Base-by-base conservation (phyloP, 306 rosid species). In the Cucumis cinereus region DNA sequence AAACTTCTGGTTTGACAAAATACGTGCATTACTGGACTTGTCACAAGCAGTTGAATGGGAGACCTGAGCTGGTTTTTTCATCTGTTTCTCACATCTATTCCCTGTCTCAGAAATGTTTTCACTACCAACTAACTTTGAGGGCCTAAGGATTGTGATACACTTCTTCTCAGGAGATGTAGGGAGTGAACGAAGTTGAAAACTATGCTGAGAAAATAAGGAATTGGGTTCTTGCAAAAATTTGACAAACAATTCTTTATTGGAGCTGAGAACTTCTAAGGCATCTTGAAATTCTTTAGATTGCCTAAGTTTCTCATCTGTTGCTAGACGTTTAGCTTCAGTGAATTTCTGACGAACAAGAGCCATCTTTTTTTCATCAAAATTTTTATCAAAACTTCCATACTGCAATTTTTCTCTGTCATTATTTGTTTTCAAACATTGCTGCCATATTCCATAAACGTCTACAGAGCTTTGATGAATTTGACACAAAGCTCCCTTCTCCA, bases 61-160 rank as follows among this genome's bases (percentile, higher is more conserved):
- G 23, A 57, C 63, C 81, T 76, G 81, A 70, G 71, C 63, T 23
- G 82, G 64, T 75, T 84, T 90, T 71, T 84, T 86, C 79, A 67
- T 41, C 56, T 78, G 79, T 59, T 85, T 86, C 54, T 87, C 83
- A 6, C 74, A 85, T 83, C 76, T 90, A 77, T 73, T 83, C 82
- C 80, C 86, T 38, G 87, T 71, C 75, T 72, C 79, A 26, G 76
- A 47, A 60, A 83, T 66, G 58, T 77, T 85, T 61, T 84, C 90
- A 66, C 74, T 77, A 30, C 87, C 86, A 80, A 85, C 83, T 82
- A 89, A 86, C 88, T 92, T 94, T 64, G 89, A 82, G 80, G 99
- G 99, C 81, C 86, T 89, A 72, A 95, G 88, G 75, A 95, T 91
- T 75, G 97, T 92, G 76, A 92, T 90, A n/a, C 77, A 84, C 81